phyloP scores from a whole-genome alignment of 1,284 basidiomycete species.

The Cryptococcus neoformans region DNA sequence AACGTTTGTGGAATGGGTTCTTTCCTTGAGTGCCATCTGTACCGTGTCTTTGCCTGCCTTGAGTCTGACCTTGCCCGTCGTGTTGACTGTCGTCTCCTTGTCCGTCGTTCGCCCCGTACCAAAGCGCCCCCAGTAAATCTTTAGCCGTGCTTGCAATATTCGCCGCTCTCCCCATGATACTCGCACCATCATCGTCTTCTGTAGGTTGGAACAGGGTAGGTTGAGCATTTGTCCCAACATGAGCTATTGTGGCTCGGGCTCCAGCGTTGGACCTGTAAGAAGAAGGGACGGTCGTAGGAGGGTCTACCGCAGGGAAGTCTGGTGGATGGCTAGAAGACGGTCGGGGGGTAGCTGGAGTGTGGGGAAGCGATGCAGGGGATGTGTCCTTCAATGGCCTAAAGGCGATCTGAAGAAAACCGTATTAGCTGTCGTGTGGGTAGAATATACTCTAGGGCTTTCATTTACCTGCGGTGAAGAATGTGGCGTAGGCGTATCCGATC shows the following conservation, averaged over 20 bases:
- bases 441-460: constrained; percentile 7
- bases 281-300: constrained; percentile 18
- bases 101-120: constrained; percentile 40
- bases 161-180: constrained; percentile 46
- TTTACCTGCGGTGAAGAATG: constrained; percentile 52
- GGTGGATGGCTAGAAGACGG: background rate
- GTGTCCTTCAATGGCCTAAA: constrained; percentile 45
- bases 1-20: background rate
- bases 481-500: constrained; percentile 47
- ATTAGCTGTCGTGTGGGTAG: constrained; percentile 21
- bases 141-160: constrained; percentile 50
- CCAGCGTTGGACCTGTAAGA: constrained; percentile 9
- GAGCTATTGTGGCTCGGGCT: constrained; percentile 27
- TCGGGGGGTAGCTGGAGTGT: constrained; percentile 20
- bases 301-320: constrained; percentile 25
- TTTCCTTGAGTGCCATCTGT: background rate
- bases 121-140: constrained; percentile 49
- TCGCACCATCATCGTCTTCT: constrained; percentile 33
- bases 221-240: constrained; percentile 33
- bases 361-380: constrained; percentile 45
- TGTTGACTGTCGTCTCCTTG: background rate
- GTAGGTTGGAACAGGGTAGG: constrained; percentile 22
- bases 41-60: background rate
- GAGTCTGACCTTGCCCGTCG: background rate
- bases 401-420: constrained; percentile 32